Evolutionary conservation across 2,329 filamentous ascomycete genomes (phyloP).

Genomic region (Cladosporium sp.): DNA sequence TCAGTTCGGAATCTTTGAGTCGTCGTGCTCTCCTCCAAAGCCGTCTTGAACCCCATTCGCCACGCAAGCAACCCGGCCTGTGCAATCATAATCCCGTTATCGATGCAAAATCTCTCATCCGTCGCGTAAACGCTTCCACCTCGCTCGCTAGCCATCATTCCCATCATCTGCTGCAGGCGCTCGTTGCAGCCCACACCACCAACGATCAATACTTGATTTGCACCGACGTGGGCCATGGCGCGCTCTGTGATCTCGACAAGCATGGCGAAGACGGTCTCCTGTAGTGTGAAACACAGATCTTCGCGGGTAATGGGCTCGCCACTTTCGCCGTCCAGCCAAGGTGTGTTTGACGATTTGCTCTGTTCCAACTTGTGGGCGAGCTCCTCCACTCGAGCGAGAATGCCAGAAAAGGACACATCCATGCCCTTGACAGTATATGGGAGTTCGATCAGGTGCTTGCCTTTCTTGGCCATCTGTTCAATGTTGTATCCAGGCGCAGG

Average conservation of each 20-base stretch:
- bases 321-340: conserved; percentile 39
- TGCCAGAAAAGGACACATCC: conserved; percentile 95
- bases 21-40: conserved; percentile 73
- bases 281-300: conserved; percentile 89
- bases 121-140: conserved; percentile 91
- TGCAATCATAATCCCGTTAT: conserved; percentile 99
- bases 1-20: conserved; percentile 50
- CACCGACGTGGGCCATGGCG: conserved; percentile 96
- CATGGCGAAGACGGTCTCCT: conserved; percentile 97
- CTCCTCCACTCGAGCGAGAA: conserved; percentile 77
- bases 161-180: conserved; percentile 97
- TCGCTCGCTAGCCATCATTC: conserved; percentile 82
- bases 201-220: conserved; percentile 85
- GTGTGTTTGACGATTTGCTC: conserved; percentile 9
- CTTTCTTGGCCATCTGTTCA: conserved; percentile 81
- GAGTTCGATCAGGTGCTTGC: conserved; percentile 71
- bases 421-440: conserved; percentile 98
- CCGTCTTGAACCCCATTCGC: conserved; percentile 72
- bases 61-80: conserved; percentile 88
- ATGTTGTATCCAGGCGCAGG: conserved; percentile 98
- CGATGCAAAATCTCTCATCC: conserved; percentile 96
- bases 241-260: conserved; percentile 97
- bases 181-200: conserved; percentile 96
- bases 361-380: conserved; percentile 63
- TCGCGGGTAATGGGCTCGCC: conserved; percentile 66